phyloP scores from a whole-genome alignment of 2,329 filamentous ascomycete genomes.

The Epichloe typhina region DNA sequence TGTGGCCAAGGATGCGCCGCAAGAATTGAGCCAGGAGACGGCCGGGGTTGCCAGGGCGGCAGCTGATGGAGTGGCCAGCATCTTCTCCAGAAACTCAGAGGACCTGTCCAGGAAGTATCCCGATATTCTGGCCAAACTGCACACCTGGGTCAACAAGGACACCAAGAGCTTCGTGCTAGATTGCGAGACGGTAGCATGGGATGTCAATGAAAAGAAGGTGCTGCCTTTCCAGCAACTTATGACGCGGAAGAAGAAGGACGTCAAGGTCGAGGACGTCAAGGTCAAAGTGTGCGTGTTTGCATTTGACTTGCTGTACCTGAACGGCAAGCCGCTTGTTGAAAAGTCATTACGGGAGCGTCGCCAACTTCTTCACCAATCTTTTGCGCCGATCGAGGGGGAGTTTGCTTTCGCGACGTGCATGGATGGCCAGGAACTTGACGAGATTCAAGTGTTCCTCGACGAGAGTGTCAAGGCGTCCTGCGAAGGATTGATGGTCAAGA shows the following conservation, averaged over 20 bases:
- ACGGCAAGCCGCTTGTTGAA: conserved; percentile 79
- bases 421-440: conserved; percentile 78
- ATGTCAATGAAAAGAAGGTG: conserved; percentile 87
- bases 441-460: conserved; percentile 85
- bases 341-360: conserved; percentile 76
- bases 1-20: conserved; percentile 64
- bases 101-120: conserved; percentile 96
- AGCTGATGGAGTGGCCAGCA: conserved; percentile 67
- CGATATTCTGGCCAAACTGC: conserved; percentile 78
- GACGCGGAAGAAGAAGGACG: conserved; percentile 95
- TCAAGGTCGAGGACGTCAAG: conserved; percentile 88
- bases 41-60: conserved; percentile 50
- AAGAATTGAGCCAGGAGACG: conserved; percentile 52
- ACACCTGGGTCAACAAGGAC: conserved; percentile 76
- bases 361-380: conserved; percentile 58
- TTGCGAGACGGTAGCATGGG: conserved; percentile 96
- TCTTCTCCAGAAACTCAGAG: conserved; percentile 96
- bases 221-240: conserved; percentile 95
- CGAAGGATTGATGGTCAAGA: conserved; percentile 98
- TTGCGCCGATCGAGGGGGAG: conserved; percentile 76
- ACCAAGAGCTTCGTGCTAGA: conserved; percentile 97
- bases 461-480: conserved; percentile 93
- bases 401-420: conserved; percentile 82
- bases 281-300: conserved; percentile 96
- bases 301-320: conserved; percentile 87